A percentile compares a stretch with the other conserved stretches of the same genome.
Conservation (phyloP, 2,329 filamentous ascomycete species). For the Periconia macrospinosa region DNA sequence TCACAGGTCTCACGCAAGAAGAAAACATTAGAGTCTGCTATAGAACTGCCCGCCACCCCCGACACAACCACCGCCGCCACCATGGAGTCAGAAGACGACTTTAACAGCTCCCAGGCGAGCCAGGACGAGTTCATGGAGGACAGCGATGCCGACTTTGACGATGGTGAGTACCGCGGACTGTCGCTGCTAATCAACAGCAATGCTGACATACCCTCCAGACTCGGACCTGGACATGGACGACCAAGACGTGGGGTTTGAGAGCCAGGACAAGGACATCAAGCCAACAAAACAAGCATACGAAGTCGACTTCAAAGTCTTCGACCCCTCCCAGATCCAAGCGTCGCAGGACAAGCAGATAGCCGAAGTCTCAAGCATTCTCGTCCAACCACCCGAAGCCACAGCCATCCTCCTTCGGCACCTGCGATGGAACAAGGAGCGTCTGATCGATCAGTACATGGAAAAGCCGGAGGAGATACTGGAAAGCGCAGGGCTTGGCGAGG, state of each 20-base stretch:
- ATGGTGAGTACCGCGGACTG: slow-evolving; percentile 35
- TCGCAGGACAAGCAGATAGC: slow-evolving; percentile 85
- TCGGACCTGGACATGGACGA: slow-evolving; percentile 61
- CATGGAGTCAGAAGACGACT: slow-evolving; percentile 97
- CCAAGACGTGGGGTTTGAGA: slow-evolving; percentile 62
- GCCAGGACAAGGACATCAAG: slow-evolving; percentile 71
- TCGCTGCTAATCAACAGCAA: neutral
- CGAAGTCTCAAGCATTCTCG: slow-evolving; percentile 89
- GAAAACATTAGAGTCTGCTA: slow-evolving; percentile 21
- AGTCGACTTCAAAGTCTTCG: slow-evolving; percentile 80
- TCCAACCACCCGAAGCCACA: slow-evolving; percentile 83
- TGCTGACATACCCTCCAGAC: slow-evolving; percentile 38
- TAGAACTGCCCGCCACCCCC: slow-evolving; percentile 35
- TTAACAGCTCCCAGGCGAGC: slow-evolving; percentile 81
- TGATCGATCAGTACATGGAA: slow-evolving; percentile 98
- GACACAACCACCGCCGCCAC: slow-evolving; percentile 47
- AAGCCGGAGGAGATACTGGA: slow-evolving; percentile 77
- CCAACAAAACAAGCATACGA: slow-evolving; percentile 77
- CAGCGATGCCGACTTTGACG: slow-evolving; percentile 70
- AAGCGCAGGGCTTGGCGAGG: slow-evolving; percentile 74
- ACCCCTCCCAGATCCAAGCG: slow-evolving; percentile 76
- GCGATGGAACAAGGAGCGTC: slow-evolving; percentile 92
- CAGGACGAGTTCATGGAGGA: slow-evolving; percentile 74
- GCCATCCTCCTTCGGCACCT: slow-evolving; percentile 88
- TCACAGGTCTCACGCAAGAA: slow-evolving; percentile 36